Base-by-base conservation (phyloP, 2,329 filamentous ascomycete genomes). In the Lecanoromycetidae sp. region DNA sequence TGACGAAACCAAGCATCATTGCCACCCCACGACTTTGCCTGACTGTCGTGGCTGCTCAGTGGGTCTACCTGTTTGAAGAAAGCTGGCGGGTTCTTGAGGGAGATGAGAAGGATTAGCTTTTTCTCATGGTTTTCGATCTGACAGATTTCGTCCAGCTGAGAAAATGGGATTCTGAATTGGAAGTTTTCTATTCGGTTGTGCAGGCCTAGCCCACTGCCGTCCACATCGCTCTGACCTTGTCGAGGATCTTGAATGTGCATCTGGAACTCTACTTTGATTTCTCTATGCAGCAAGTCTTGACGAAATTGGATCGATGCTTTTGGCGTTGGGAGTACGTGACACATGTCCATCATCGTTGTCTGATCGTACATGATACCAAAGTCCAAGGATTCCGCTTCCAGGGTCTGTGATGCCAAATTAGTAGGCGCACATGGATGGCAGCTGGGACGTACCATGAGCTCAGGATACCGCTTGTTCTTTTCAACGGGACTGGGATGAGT, bases 1-100 rank as follows among this genome's bases (percentile, higher is more conserved):
- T 82, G 77, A 17, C 81, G 71, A 48, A 70, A 76, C 79, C 78
- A 84, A 0, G 68, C 64, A 52, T 76, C 69, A 50, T 66, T 66
- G 19, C 76, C 72, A 37, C 61, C 68, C 79, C 79, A 84, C n/a
- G 44, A 57, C 12, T 59, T 54, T 40, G 63, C 57, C 9, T 60
- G 58, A 9, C 63, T 57, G 5, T 65, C 59, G 52, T 76, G 71
- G 1, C 69, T 72, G 13, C 56, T 53, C 19, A 60, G 54, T 32
- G 65, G 57, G 32, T 57, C 55, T 15, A 62, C 52, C 41, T 61
- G 66, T 41, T 65, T 63, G 56, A 64, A 70, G 53, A 68, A 72
- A 3, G 65, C 59, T 2, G 72, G 68, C 3, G 72, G 66, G 12
- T 61, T 61, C 2, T 67, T 62, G 15, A 72, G 50, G 1, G 65